A percentile compares a stretch with the other conserved stretches of the same genome.
These are phyloP conservation scores for Alternaria postmessia DNA, from an alignment of 2,329 filamentous ascomycete genomes.

Conservation along the genomic window DNA sequence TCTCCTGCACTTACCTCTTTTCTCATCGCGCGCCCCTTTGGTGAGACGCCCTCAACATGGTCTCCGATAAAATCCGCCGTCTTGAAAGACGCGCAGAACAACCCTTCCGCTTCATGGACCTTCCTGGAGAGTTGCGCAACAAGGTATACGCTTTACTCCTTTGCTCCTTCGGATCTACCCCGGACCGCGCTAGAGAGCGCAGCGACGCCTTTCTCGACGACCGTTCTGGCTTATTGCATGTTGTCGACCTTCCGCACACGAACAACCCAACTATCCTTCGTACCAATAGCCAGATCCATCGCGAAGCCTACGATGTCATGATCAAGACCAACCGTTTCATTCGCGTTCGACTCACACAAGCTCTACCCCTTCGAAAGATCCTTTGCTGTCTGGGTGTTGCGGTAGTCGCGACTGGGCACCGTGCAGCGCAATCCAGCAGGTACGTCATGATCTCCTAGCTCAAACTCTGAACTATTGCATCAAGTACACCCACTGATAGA, in stretches of 20 bases:
- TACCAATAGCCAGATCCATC: background rate
- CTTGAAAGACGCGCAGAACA: background rate
- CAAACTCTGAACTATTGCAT: no score
- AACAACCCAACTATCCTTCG: background rate
- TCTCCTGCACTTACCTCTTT: no score
- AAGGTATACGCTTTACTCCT: constrained; percentile 22
- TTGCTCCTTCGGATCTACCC: background rate
- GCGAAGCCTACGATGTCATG: constrained; percentile 10
- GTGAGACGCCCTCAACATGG: no score
- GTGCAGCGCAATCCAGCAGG: background rate
- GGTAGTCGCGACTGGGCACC: background rate
- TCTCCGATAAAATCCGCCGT: no score
- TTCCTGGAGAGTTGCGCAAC: constrained; percentile 22
- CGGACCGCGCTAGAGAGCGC: no score
- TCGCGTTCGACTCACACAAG: background rate
- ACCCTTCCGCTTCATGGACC: constrained; percentile 16
- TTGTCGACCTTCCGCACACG: background rate
- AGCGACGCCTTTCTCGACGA: background rate
- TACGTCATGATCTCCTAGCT: no score
- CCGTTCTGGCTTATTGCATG: background rate
- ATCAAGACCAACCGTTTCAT: constrained; percentile 6
- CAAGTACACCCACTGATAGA: no score
- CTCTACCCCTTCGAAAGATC: background rate
- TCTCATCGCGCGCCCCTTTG: background rate
- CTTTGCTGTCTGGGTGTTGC: background rate